Conservation (phyloP, 1,139 yeast genomes). For the Yamadazyma songkhlaensis region DNA sequence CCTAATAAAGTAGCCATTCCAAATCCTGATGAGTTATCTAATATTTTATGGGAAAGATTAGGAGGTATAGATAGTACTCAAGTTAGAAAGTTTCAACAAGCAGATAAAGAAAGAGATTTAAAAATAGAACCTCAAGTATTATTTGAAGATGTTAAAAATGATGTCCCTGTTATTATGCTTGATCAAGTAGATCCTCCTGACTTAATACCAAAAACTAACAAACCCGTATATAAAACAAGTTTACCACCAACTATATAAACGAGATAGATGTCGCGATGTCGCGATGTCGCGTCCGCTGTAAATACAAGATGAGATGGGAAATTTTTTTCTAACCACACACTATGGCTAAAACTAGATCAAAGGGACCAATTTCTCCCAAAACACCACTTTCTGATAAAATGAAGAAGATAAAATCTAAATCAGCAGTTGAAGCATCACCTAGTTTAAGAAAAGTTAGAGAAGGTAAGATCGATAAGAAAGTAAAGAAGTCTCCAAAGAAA, state of each 20-base stretch:
- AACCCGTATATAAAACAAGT: slow-evolving; percentile 12
- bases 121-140: slow-evolving; percentile 32
- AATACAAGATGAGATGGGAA: slow-evolving; percentile 15
- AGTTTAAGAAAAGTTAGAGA: slow-evolving; percentile 16
- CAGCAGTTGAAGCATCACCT: slow-evolving; percentile 19
- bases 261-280: slow-evolving; percentile 1
- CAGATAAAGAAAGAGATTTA: slow-evolving; percentile 16
- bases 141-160: slow-evolving; percentile 35
- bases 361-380: slow-evolving; percentile 21
- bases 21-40: slow-evolving; percentile 42
- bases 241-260: slow-evolving; percentile 7
- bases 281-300: not conserved
- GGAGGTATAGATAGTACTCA: slow-evolving; percentile 38
- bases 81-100: slow-evolving; percentile 29
- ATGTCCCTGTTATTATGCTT: slow-evolving; percentile 38
- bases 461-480: slow-evolving; percentile 13
- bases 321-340: slow-evolving; percentile 8
- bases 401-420: slow-evolving; percentile 17
- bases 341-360: slow-evolving; percentile 34
- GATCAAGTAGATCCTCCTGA: slow-evolving; percentile 18
- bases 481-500: slow-evolving; percentile 4
- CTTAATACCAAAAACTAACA: slow-evolving; percentile 1
- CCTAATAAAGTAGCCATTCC: slow-evolving; percentile 36
- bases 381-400: slow-evolving; percentile 19
- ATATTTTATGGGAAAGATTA: slow-evolving; percentile 44